Evolutionary conservation across 2,329 filamentous ascomycete species (phyloP), one percentile per base, ranked within the genome.

Genomic region (Xylariales sp.): DNA sequence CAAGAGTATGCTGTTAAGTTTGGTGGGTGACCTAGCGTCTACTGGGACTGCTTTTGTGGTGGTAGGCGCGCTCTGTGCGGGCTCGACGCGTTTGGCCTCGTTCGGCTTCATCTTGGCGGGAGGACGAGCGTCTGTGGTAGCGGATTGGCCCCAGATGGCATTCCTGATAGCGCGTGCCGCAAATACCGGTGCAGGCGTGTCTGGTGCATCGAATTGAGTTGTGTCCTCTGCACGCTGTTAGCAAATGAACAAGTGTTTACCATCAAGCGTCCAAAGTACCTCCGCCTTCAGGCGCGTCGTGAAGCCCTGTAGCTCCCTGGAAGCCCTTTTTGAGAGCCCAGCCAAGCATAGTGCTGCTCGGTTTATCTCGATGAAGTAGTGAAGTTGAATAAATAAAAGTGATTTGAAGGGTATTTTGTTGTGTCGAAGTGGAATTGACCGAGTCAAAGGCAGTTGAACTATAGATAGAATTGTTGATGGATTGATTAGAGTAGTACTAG

Each of bases 131-230:
- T 71, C 71, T 23, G 69, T 50, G 12, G 67, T 64, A n/a, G 75
- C 76, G 57, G 88, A 86, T 3, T 87, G 88, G 48, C 89, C 89
- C 73, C 90, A 91, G 53, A 91, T 78, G 32, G 87, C 89, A 72
- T 84, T 88, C 73, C 87, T 90, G 74, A 91, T 81, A 5, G 89
- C 89, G 67, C 89, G 85, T 45, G 89, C 89, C 1, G 89, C 89
- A 75, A 91, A 91, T 0, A 91, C 85, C 1, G 89, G 89, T 0
- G 87, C 89, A 6, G 89, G 89, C 16, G 89, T 91, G 72, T 91
- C 89, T 46, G 89, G 88, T 39, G 82, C 82, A 16, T 91, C 88
- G 48, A 86, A 72, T 68, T 85, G 84, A 0, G 83, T 83, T 74
- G 80, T 83, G 55, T 83, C 81, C 52, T 80, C 81, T 83, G 28